These are phyloP conservation scores for Aspergillus latus DNA, from an alignment of 2,329 filamentous ascomycete genomes.

Conservation along the genomic window DNA sequence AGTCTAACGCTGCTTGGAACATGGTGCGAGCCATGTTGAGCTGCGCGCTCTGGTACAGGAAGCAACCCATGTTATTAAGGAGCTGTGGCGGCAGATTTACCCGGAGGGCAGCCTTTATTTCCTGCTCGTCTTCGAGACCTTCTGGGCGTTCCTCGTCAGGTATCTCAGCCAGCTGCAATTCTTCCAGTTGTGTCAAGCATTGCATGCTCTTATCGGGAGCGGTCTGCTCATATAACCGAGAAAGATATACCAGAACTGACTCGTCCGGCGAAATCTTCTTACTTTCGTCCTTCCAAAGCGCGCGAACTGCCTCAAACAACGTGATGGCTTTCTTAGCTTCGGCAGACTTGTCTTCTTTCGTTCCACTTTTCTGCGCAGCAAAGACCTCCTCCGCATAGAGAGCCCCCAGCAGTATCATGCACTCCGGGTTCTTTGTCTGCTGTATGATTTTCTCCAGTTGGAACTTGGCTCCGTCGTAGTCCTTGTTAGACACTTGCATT, in stretches of 20 bases:
- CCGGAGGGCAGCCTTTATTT: conserved; percentile 60
- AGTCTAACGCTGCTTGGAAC: conserved; percentile 88
- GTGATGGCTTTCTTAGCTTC: conserved; percentile 84
- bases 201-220: conserved; percentile 87
- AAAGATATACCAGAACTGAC: conserved; percentile 85
- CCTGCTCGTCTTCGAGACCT: conserved; percentile 60
- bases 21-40: conserved; percentile 76
- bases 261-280: conserved; percentile 78
- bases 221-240: conserved; percentile 83
- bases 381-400: conserved; percentile 95
- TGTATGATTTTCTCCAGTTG: conserved; percentile 92
- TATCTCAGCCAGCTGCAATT: conserved; percentile 80
- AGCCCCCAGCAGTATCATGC: conserved; percentile 87
- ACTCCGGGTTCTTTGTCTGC: conserved; percentile 77
- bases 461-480: conserved; percentile 89
- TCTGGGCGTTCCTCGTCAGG: conserved; percentile 66
- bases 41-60: conserved; percentile 85
- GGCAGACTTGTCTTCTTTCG: conserved; percentile 84
- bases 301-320: conserved; percentile 79
- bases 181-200: conserved; percentile 87
- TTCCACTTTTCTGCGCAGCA: conserved; percentile 68
- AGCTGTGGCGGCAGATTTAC: conserved; percentile 83
- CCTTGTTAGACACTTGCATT: conserved; percentile 77
- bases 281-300: conserved; percentile 90
- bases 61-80: conserved; percentile 96